These are phyloP conservation scores for Aspergillus chevalieri DNA, from an alignment of 2,329 filamentous ascomycete genomes.

Conservation along the genomic window DNA sequence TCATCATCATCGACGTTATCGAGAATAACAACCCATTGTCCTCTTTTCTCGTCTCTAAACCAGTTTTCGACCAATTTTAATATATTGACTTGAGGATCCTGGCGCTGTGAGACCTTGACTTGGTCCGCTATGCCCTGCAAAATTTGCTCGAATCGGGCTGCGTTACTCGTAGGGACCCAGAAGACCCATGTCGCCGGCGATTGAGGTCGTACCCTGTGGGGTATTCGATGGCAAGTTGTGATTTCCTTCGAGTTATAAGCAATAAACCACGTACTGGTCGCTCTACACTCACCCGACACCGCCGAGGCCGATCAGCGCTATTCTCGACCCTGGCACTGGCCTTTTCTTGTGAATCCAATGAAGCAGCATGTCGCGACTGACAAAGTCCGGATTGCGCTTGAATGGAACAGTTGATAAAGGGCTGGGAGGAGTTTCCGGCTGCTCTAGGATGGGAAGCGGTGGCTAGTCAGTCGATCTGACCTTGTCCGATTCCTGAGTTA, in stretches of 20 bases:
- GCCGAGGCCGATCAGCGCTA: constrained; percentile 12
- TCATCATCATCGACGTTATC: constrained; percentile 20
- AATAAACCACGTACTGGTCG: not conserved
- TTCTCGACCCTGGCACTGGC: constrained; percentile 5
- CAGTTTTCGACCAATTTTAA: constrained; percentile 21
- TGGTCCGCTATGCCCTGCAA: constrained; percentile 30
- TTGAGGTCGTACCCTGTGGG: constrained; percentile 20
- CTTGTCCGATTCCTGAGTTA: too few species aligned
- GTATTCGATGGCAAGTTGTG: constrained; percentile 36
- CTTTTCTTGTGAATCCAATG: constrained; percentile 20
- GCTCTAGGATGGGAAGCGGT: constrained; percentile 1
- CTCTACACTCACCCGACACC: constrained; percentile 11
- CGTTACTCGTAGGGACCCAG: constrained; percentile 33
- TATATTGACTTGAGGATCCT: constrained; percentile 26
- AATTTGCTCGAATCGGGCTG: constrained; percentile 28
- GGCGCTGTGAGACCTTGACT: constrained; percentile 23
- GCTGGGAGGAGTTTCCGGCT: constrained; percentile 10
- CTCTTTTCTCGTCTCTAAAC: constrained; percentile 13
- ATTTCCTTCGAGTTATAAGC: constrained; percentile 23
- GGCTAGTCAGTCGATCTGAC: too few species aligned
- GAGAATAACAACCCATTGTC: constrained; percentile 19
- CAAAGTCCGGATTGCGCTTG: constrained; percentile 15
- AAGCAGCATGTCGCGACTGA: constrained; percentile 13
- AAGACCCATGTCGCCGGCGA: constrained; percentile 29
- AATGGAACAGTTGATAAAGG: constrained; percentile 14